Conservation (phyloP, 73 alveolate genomes). For the Paramecium biaurelia region DNA sequence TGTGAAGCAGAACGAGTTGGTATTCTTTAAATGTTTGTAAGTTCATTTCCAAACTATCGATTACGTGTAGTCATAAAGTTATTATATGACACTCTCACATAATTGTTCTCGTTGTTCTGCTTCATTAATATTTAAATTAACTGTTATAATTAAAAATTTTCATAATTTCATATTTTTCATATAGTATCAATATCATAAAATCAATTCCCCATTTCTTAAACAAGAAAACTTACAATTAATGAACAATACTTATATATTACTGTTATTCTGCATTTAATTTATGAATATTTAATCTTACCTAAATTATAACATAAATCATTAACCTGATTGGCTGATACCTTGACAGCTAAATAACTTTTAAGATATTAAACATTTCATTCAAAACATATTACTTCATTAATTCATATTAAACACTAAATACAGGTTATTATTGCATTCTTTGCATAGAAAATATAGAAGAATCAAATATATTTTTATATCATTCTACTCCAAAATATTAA, state of each 20-base stretch:
- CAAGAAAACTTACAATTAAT: too few relatives aligned
- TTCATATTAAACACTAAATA: slow-evolving; percentile 74
- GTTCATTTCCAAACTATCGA: slow-evolving; percentile 25
- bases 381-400: slow-evolving; percentile 68
- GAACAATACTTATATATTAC: too few relatives aligned
- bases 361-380: slow-evolving; percentile 55
- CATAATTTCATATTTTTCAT: too few relatives aligned
- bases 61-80: neutral
- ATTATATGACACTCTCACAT: neutral
- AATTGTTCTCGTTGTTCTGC: slow-evolving; percentile 28
- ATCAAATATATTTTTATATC: too few relatives aligned
- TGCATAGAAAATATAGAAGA: too few relatives aligned
- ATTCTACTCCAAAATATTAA: too few relatives aligned
- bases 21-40: neutral
- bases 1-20: slow-evolving; percentile 20
- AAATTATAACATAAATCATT: neutral
- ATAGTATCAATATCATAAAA: too few relatives aligned
- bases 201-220: too few relatives aligned
- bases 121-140: neutral
- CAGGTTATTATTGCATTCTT: too few relatives aligned
- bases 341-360: neutral
- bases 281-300: neutral
- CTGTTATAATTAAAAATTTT: slow-evolving; percentile 4
- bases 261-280: neutral
- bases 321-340: slow-evolving; percentile 43